Evolutionary conservation across 441 rosid species (phyloP), one percentile per base, ranked within the genome.

Genomic region (Flueggea neowawraea): DNA sequence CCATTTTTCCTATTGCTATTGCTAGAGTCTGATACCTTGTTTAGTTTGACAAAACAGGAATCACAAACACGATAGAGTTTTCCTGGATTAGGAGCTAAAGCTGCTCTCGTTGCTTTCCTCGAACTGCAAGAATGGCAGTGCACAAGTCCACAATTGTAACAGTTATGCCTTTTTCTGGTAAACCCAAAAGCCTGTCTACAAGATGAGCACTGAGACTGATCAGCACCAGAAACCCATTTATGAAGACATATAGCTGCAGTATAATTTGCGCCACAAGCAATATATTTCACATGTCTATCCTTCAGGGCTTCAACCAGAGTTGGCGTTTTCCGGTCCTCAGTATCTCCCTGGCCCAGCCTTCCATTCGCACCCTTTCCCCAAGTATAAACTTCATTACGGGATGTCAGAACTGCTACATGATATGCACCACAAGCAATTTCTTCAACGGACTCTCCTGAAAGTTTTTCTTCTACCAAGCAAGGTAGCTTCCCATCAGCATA

Each of bases 281-380:
- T 85, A 71, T 75, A 85, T 65, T 91, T 90, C 12, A 94, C 96
- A 55, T 90, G 88, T 71, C 97, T 80, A 73, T 94, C 97, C 79
- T 85, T 94, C 75, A 94, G 72, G 66, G 88, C 85, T 70, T 89
- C 97, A 63, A 94, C 95, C 39, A 89, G 67, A 66, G 91, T 79
- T 16, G 98, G 96, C 44, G 78, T 67, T 78, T 94, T 94, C 16
- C 95, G 80, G 74, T 94, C 98, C 78, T 94, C 98, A 6, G 82
- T 32, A 69, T 94, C 98, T 70, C 97, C 98, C 59, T 90, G 98
- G 53, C 98, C 98, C 79, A 94, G 71, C 74, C 97, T 85, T 66
- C 98, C 97, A 71, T 94, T 94, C 28, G 98, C 97, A 70, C 98
- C 97, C 78, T 94, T 94, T 22, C 98, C 98, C 98, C 97, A 94